Evolutionary conservation across 768 basidiomycete species (phyloP).

Genomic region (Cystofilobasidium bisporidii): DNA sequence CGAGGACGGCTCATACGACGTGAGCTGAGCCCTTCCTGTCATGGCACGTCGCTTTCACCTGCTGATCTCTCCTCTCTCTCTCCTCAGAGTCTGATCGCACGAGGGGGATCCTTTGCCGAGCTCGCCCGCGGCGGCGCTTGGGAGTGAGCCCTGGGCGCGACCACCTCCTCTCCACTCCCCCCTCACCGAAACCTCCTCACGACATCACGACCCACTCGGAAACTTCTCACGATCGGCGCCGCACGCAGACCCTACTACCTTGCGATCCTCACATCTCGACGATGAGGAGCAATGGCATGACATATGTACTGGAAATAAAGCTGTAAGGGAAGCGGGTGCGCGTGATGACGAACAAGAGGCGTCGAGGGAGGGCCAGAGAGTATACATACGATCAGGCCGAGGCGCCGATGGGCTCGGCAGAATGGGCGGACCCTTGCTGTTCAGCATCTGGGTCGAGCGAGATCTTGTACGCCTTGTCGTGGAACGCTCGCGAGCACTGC

Average conservation of each 20-base stretch:
- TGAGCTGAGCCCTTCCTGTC: conserved; percentile 40
- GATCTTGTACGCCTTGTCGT: conserved; percentile 27
- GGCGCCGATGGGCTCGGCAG: conserved; percentile 5
- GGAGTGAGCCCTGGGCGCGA: conserved; percentile 13
- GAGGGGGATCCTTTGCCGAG: conserved; percentile 16
- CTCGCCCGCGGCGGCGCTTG: conserved; percentile 23
- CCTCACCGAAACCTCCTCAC: not conserved
- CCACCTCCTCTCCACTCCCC: not conserved
- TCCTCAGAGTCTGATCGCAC: not conserved
- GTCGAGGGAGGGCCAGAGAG: not conserved
- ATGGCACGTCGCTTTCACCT: not conserved
- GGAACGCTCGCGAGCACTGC: conserved; percentile 27
- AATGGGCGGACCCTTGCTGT: conserved; percentile 15
- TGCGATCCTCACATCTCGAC: too few species aligned
- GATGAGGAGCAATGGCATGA: not conserved
- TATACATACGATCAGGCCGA: not conserved
- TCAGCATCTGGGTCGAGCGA: conserved; percentile 24
- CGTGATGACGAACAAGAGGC: not conserved
- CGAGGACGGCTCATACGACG: conserved; percentile 68
- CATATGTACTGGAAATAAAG: not conserved
- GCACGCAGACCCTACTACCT: too few species aligned
- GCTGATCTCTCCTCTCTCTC: too few species aligned
- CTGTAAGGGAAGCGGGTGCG: too few species aligned
- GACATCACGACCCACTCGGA: too few species aligned
- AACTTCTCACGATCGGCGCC: too few species aligned